Percentiles rank a stretch among this genome's conserved stretches.
Evolutionary conservation across 352 stramenopile genomes (phyloP).

Genomic region (Pythium dissimile): DNA sequence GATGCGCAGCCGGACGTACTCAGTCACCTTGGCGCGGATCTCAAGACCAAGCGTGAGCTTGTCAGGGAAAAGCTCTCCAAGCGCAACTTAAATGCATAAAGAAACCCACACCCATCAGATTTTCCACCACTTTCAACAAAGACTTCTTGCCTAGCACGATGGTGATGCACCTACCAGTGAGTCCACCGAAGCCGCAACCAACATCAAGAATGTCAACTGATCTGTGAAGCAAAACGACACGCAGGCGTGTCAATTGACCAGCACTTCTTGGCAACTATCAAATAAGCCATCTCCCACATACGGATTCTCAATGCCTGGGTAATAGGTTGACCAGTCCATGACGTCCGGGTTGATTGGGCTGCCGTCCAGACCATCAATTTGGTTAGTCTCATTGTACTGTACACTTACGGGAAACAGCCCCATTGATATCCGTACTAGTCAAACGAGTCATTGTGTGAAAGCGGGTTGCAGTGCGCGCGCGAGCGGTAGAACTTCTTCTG

Average conservation of each 20-base stretch:
- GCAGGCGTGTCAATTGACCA: neutral
- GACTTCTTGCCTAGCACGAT: too few species aligned
- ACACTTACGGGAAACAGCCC: neutral
- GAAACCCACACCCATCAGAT: too few species aligned
- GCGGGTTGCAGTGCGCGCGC: slow-evolving; percentile 95
- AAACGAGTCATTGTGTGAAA: slow-evolving; percentile 96
- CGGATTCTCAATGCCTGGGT: slow-evolving; percentile 81
- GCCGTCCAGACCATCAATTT: neutral
- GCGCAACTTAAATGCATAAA: slow-evolving; percentile 59
- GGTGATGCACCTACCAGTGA: too few species aligned
- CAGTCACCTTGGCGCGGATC: slow-evolving; percentile 95
- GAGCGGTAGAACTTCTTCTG: slow-evolving; percentile 97
- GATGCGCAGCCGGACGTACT: slow-evolving; percentile 91
- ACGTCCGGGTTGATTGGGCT: slow-evolving; percentile 79
- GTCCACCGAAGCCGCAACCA: slow-evolving; percentile 96
- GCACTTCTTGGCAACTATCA: neutral
- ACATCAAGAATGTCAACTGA: slow-evolving; percentile 94
- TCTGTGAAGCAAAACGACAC: slow-evolving; percentile 26
- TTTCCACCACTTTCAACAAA: neutral
- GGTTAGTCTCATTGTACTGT: neutral
- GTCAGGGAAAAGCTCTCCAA: slow-evolving; percentile 90
- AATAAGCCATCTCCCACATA: slow-evolving; percentile 26
- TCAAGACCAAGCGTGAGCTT: slow-evolving; percentile 95
- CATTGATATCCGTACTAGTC: slow-evolving; percentile 86
- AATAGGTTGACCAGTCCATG: slow-evolving; percentile 94